Evolutionary conservation across 768 basidiomycete genomes (phyloP).

Genomic region (Crucibulum laeve): DNA sequence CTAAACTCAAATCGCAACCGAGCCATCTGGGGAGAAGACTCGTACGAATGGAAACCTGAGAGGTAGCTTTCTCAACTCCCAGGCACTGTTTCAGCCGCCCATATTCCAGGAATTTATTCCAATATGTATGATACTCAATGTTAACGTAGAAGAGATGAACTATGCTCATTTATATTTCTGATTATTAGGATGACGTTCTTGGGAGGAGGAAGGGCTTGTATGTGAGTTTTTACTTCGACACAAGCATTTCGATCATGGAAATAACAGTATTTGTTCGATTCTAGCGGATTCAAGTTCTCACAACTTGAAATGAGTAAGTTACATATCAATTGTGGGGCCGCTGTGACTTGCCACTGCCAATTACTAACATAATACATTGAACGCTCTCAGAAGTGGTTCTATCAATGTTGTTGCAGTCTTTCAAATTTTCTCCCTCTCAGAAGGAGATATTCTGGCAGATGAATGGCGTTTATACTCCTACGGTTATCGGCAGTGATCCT

Average conservation of each 20-base stretch:
- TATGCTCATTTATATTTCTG: not conserved
- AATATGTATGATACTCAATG: slow-evolving; percentile 26
- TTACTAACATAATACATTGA: not conserved
- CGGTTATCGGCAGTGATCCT: slow-evolving; percentile 1
- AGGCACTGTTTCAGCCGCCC: slow-evolving; percentile 26
- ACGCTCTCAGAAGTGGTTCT: slow-evolving; percentile 3
- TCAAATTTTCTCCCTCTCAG: slow-evolving; percentile 2
- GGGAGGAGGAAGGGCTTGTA: slow-evolving; percentile 39
- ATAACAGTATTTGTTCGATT: not conserved
- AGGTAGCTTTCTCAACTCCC: slow-evolving; percentile 41
- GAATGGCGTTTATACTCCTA: slow-evolving; percentile 2
- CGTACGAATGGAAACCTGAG: slow-evolving; percentile 48
- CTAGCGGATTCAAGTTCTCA: slow-evolving; percentile 50
- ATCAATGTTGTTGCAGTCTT: not conserved
- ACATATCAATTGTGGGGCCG: not conserved
- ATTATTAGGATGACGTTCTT: slow-evolving; percentile 36
- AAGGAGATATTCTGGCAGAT: slow-evolving; percentile 2
- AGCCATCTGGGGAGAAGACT: slow-evolving; percentile 43
- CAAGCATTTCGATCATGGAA: not conserved
- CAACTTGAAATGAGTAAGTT: slow-evolving; percentile 48
- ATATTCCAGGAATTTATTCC: slow-evolving; percentile 40
- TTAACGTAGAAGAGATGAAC: not conserved
- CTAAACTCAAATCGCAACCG: slow-evolving; percentile 32
- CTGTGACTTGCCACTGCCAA: not conserved
- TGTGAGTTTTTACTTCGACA: slow-evolving; percentile 22